Evolutionary conservation across 495 filamentous ascomycete genomes (phyloP).

Genomic region (Neurospora sp.): DNA sequence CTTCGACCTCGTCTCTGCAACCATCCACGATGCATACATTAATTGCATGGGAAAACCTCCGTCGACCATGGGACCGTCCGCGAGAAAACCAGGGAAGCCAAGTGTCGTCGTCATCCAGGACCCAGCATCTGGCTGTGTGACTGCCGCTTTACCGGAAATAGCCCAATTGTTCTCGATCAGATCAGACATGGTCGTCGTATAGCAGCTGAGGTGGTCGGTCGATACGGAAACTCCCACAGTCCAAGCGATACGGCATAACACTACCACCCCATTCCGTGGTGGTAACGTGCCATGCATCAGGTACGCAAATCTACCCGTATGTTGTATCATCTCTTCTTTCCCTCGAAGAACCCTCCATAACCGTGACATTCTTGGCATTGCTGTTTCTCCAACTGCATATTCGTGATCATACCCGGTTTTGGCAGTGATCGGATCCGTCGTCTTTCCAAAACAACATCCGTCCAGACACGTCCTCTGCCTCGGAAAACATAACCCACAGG

Average conservation of each 20-base stretch:
- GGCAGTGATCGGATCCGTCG: background rate
- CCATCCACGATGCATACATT: background rate
- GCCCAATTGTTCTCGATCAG: background rate
- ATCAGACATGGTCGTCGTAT: background rate
- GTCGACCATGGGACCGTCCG: background rate
- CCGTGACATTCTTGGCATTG: background rate
- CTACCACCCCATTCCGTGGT: background rate
- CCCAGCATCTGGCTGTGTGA: background rate
- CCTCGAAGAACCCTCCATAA: background rate
- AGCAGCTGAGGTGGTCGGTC: background rate
- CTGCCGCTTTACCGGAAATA: background rate
- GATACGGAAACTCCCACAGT: background rate
- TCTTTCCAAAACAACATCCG: background rate
- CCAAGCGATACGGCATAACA: background rate
- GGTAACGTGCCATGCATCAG: background rate
- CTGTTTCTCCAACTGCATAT: background rate
- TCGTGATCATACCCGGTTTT: background rate
- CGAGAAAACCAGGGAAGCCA: background rate
- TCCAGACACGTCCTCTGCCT: background rate
- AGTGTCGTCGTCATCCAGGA: background rate
- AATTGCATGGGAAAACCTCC: background rate
- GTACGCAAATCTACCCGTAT: background rate
- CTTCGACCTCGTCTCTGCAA: background rate
- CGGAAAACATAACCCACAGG: background rate
- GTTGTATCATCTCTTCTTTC: background rate